Evolutionary conservation across 441 rosid genomes (phyloP), one percentile per base, ranked within the genome.

Genomic region (Erodium trifolium): DNA sequence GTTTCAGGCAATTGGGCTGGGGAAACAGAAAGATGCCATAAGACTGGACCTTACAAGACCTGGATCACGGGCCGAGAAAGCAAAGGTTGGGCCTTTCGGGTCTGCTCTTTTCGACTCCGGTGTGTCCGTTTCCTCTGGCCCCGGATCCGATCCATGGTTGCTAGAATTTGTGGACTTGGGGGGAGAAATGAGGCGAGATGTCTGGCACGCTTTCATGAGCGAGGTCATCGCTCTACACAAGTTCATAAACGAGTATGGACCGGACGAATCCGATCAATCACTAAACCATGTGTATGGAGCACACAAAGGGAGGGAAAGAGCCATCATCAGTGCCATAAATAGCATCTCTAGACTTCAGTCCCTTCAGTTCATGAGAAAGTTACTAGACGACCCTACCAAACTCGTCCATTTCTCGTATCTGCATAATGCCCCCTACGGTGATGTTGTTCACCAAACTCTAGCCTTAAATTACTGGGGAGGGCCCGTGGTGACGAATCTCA

Each of bases 141-240:
- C 83, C 2, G 72, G 97, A 82, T 82, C 86, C 70, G 84, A 84
- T 68, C 80, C 77, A 45, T 94, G 97, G 97, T 86, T 88, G 73
- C 80, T 94, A 73, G 99, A 94, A 84, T 94, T 94, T 74, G 97
- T 94, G 74, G 97, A 94, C 78, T 82, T 94, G 79, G 99, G 99
- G 71, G 91, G 96, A 73, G 99, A 94, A 73, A 75, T 85, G 76
- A 86, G 99, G 84, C 82, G 99, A 76, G 97, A 91, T 82, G 88
- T 83, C 62, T 94, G 97, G 97, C 89, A 91, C 82, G 94, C 97
- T 65, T 86, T 90, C 68, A 80, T 94, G 43, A 77, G 75, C 76
- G 99, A 94, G 84, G 88, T 94, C 71, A 82, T 87, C 72, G 83
- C 97, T 16, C 73, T 89, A 69, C 97, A 91, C 82, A 82, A 86